These are phyloP conservation scores for Tylopilus sp. DNA, from an alignment of 768 basidiomycete genomes.

Conservation along the genomic window DNA sequence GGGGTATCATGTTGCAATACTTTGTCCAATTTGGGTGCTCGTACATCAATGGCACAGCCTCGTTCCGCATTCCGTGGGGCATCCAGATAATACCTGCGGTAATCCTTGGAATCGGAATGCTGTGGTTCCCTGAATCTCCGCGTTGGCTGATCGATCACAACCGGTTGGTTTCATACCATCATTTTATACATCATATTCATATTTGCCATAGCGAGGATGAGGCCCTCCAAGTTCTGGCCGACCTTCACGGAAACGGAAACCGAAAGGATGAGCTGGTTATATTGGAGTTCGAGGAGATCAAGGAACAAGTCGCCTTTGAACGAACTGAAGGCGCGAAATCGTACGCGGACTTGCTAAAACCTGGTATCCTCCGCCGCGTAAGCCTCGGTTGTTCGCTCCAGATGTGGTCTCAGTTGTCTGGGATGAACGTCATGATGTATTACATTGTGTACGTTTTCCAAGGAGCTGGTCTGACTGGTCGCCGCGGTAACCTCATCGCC, in stretches of 20 bases:
- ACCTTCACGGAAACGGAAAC: constrained; percentile 65
- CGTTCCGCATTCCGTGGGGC: constrained; percentile 80
- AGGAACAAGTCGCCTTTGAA: constrained; percentile 53
- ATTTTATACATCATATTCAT: not conserved
- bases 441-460: constrained; percentile 66
- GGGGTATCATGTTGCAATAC: constrained; percentile 76
- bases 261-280: constrained; percentile 56
- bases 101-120: constrained; percentile 64
- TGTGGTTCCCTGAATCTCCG: constrained; percentile 65
- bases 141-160: constrained; percentile 67
- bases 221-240: constrained; percentile 69
- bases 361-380: constrained; percentile 67
- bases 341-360: constrained; percentile 61
- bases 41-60: constrained; percentile 59
- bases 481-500: constrained; percentile 72
- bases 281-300: constrained; percentile 69
- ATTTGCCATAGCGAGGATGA: constrained; percentile 38
- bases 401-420: constrained; percentile 75
- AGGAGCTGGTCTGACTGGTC: constrained; percentile 72
- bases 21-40: constrained; percentile 76
- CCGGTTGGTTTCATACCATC: constrained; percentile 32
- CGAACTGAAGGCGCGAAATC: constrained; percentile 69
- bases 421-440: constrained; percentile 82
- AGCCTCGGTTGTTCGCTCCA: constrained; percentile 67
- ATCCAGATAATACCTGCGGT: constrained; percentile 78